phyloP scores from a whole-genome alignment of 805 yeast genomes.

The Cyberlindnera subsufficiens region DNA sequence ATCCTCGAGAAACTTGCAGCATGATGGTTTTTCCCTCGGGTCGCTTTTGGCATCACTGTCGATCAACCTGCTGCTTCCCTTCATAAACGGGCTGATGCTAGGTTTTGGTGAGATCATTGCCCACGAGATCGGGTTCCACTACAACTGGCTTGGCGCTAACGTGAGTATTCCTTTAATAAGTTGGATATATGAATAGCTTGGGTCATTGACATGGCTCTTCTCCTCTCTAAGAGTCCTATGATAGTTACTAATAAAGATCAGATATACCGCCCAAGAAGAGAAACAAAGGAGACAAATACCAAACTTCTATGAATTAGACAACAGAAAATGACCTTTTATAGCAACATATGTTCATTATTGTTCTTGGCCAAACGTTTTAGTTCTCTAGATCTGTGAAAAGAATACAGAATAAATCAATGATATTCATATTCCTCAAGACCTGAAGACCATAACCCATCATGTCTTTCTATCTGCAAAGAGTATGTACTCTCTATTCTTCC shows the following conservation, averaged over 20 bases:
- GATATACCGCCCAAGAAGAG: slow-evolving; percentile 30
- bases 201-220: neutral
- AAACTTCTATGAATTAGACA: slow-evolving; percentile 6
- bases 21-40: neutral
- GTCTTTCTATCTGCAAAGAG: slow-evolving; percentile 37
- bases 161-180: slow-evolving; percentile 28
- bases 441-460: neutral
- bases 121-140: slow-evolving; percentile 81
- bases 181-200: neutral
- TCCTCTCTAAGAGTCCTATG: neutral
- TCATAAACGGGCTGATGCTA: slow-evolving; percentile 88
- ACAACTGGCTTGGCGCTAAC: slow-evolving; percentile 69
- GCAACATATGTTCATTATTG: too few relatives aligned
- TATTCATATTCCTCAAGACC: neutral
- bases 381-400: too few relatives aligned
- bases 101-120: slow-evolving; percentile 96
- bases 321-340: neutral
- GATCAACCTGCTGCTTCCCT: slow-evolving; percentile 77
- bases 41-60: slow-evolving; percentile 33
- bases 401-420: too few relatives aligned
- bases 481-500: slow-evolving; percentile 42
- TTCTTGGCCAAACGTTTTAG: too few relatives aligned
- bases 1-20: neutral
- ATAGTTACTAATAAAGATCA: slow-evolving; percentile 6
- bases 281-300: slow-evolving; percentile 17